Conservation (phyloP, 306 rosid species). For the Vigna reflexopilosa region DNA sequence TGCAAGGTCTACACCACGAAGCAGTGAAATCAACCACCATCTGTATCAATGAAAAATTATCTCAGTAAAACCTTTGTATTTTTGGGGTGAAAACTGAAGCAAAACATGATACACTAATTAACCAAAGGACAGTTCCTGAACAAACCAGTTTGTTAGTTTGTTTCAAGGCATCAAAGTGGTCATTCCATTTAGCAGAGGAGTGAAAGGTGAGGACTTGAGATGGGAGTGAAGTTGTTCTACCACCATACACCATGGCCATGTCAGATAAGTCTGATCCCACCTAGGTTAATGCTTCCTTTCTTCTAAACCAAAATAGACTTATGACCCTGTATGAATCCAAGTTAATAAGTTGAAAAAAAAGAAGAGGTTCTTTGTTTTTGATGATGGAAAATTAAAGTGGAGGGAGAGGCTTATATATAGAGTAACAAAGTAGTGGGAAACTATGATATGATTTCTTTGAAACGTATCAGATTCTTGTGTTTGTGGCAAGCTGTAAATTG, state of each 20-base stretch:
- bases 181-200: conserved; percentile 44
- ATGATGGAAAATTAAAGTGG: conserved; percentile 4
- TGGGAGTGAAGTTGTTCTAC: conserved; percentile 18
- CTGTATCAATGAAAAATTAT: conserved; percentile 41
- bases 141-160: conserved; percentile 68
- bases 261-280: neutral
- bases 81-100: conserved; percentile 15
- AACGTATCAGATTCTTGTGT: conserved; percentile 29
- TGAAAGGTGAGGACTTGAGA: conserved; percentile 39
- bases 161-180: conserved; percentile 44
- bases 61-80: conserved; percentile 42
- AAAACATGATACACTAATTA: neutral
- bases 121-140: neutral
- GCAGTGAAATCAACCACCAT: conserved; percentile 79
- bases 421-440: conserved; percentile 26
- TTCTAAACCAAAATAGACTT: conserved; percentile 35
- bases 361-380: conserved; percentile 4
- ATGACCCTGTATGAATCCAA: conserved; percentile 1
- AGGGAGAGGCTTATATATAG: conserved; percentile 6
- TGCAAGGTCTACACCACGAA: conserved; percentile 82
- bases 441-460: neutral
- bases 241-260: neutral
- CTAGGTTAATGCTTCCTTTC: conserved; percentile 8
- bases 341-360: neutral
- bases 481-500: conserved; percentile 41